Evolutionary conservation across 225 moss, liverwort and hornwort species (phyloP), one percentile per base, ranked within the genome.

Genomic region (Marchantia paleacea): DNA sequence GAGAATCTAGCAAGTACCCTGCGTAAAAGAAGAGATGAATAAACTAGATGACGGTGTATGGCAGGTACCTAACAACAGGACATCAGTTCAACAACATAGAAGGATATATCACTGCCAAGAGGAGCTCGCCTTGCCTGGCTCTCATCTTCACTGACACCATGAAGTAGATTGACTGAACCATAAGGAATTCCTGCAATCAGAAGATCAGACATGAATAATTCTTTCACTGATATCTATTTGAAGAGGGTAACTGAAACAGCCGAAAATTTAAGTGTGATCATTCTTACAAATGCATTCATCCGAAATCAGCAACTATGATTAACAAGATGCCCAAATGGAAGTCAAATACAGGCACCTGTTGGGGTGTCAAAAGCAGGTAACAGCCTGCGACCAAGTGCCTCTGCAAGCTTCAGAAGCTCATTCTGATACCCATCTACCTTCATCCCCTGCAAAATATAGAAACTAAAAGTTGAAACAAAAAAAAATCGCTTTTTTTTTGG

Each of bases 331-430:
- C 66, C 9, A 19, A 51, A 28, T 30, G 29, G 39, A 16, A 10
- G 55, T 8, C 22, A 60, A 20, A 58, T 58, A 39, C 39, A 20
- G 47, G 55, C 85, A 94, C 94, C 94, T 85, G 95, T 97, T n/a
- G 93, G 94, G 65, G 97, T 97, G n/a, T 92, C 93, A 91, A 97
- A 97, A 73, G 97, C 97, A 86, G 97, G 97, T 75, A 97, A 79
- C 79, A 97, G 87, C 73, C 89, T 86, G 39, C 93, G 92, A 60
- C 97, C 97, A 72, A 97, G 87, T 88, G 89, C 90, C 83, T 93
- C 95, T 31, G 97, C 95, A 75, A 93, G 88, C 53, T 79, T 83
- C 62, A 95, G 85, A 73, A 97, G 89, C 89, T 95, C 95, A 79
- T 93, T 88, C 20, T 91, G 76, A 79, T 97, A 97, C 25, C 80